Evolutionary conservation across 2,329 filamentous ascomycete species (phyloP).

Genomic region (Geosmithia morbida): DNA sequence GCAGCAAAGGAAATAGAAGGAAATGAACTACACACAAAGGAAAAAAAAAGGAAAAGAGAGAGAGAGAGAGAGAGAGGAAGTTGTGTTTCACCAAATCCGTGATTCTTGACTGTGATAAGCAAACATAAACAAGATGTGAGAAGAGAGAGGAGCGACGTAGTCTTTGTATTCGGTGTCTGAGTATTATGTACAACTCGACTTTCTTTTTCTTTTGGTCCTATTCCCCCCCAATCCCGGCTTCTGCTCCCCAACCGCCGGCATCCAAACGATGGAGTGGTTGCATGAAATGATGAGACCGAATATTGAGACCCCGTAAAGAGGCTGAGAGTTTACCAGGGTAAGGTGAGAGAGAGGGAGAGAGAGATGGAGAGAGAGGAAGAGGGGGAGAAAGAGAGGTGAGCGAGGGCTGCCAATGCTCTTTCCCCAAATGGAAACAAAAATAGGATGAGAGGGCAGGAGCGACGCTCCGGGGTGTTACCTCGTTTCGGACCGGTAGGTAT

Average conservation of each 20-base stretch:
- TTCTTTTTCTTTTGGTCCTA: no score
- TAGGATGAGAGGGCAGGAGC: background rate
- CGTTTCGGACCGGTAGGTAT: background rate
- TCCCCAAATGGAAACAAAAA: no score
- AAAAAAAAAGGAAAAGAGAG: constrained; percentile 3
- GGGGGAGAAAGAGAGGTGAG: no score
- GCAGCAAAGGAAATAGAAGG: constrained; percentile 4
- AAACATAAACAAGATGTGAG: background rate
- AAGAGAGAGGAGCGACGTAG: background rate
- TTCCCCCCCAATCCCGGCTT: background rate
- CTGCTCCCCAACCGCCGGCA: background rate
- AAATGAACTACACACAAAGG: constrained; percentile 1
- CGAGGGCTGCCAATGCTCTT: no score
- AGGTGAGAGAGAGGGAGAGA: background rate
- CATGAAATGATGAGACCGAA: constrained; percentile 1
- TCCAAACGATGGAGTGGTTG: background rate
- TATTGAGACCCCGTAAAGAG: background rate
- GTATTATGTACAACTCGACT: background rate
- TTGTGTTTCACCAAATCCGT: background rate
- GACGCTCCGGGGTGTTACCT: background rate
- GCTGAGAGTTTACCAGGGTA: background rate
- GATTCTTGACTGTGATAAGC: background rate
- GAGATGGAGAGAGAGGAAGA: background rate
- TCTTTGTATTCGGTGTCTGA: background rate
- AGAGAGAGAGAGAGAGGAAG: constrained; percentile 2